A percentile compares a stretch with the other conserved stretches of the same genome.
Conservation (phyloP, 2,329 filamentous ascomycete genomes). For the Mycocentrospora acerina region DNA sequence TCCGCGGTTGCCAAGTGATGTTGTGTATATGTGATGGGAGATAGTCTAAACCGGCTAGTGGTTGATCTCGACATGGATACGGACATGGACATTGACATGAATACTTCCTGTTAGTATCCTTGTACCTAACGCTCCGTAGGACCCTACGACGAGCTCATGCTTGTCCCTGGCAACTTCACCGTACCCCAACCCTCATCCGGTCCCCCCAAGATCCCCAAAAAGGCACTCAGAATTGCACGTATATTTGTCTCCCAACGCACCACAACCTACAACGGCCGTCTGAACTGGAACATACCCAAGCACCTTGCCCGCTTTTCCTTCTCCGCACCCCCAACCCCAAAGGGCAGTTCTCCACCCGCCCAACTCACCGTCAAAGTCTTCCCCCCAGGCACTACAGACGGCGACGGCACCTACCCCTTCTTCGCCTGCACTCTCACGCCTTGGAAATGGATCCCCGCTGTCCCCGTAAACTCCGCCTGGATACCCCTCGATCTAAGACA, state of each 20-base stretch:
- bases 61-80: too few species aligned
- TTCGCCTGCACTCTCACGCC: slow-evolving; percentile 30
- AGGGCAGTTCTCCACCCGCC: slow-evolving; percentile 15
- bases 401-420: slow-evolving; percentile 24
- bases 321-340: slow-evolving; percentile 22
- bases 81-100: too few species aligned
- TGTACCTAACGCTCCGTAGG: slow-evolving; percentile 12
- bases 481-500: slow-evolving; percentile 22
- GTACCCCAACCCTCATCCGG: slow-evolving; percentile 17
- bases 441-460: slow-evolving; percentile 26
- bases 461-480: slow-evolving; percentile 27
- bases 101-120: background rate
- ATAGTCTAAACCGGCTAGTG: too few species aligned
- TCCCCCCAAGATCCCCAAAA: slow-evolving; percentile 23
- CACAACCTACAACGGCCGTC: slow-evolving; percentile 35
- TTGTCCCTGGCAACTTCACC: slow-evolving; percentile 34
- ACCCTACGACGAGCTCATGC: slow-evolving; percentile 35
- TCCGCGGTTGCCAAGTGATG: background rate
- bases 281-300: slow-evolving; percentile 41
- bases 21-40: background rate
- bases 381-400: slow-evolving; percentile 22
- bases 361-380: slow-evolving; percentile 29
- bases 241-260: slow-evolving; percentile 39
- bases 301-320: slow-evolving; percentile 38
- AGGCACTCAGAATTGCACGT: slow-evolving; percentile 30